Evolutionary conservation across 306 rosid genomes (phyloP).

Genomic region (Fagus crenata): DNA sequence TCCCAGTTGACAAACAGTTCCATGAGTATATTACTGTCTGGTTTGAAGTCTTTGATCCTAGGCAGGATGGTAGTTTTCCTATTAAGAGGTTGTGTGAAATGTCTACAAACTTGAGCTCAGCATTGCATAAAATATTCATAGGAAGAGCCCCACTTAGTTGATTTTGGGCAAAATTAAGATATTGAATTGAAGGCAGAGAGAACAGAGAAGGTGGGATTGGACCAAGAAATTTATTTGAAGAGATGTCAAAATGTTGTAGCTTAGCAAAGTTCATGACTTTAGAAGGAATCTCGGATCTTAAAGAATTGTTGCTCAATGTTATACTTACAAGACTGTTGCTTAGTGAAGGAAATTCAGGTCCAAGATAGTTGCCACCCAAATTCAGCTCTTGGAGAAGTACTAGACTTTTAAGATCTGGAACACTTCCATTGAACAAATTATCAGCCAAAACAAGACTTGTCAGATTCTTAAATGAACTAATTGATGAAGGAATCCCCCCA

Average conservation of each 20-base stretch:
- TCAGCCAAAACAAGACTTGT: conserved; percentile 60
- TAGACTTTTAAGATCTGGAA: conserved; percentile 56
- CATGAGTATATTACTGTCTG: conserved; percentile 51
- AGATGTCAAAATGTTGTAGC: conserved; percentile 64
- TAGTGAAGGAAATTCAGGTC: conserved; percentile 61
- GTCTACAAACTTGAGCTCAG: conserved; percentile 55
- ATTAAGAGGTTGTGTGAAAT: conserved; percentile 66
- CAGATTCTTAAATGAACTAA: conserved; percentile 46
- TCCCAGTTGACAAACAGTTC: conserved; percentile 66
- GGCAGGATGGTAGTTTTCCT: conserved; percentile 73
- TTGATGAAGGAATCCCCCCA: conserved; percentile 60
- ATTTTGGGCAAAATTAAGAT: conserved; percentile 65
- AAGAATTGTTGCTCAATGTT: conserved; percentile 53
- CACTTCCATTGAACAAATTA: conserved; percentile 67
- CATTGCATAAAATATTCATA: conserved; percentile 44
- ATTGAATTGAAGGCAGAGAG: conserved; percentile 64
- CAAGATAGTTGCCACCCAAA: conserved; percentile 54
- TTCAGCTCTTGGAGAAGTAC: conserved; percentile 56
- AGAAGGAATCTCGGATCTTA: conserved; percentile 62
- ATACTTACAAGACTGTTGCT: conserved; percentile 48
- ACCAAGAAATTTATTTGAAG: conserved; percentile 60
- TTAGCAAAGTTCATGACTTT: conserved; percentile 35
- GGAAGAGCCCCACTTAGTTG: conserved; percentile 62
- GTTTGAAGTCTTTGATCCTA: conserved; percentile 51
- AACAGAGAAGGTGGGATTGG: conserved; percentile 60